Conservation (phyloP, 75 land plant genomes). For the Larix kaempferi region DNA sequence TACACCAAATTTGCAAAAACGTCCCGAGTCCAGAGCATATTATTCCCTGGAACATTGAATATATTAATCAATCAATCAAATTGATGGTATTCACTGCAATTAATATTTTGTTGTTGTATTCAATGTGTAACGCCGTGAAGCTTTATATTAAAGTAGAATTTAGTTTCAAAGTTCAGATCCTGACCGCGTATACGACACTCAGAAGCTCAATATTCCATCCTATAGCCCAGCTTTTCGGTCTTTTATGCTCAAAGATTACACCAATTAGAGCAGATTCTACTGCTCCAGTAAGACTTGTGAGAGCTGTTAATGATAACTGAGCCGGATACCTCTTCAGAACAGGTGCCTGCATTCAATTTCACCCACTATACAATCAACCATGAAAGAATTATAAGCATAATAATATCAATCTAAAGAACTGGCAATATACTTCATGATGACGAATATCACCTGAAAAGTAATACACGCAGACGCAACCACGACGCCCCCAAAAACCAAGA, state of each 20-base stretch:
- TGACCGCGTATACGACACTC: slow-evolving; percentile 45
- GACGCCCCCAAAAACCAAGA: slow-evolving; percentile 29
- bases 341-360: slow-evolving; percentile 24
- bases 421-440: not conserved
- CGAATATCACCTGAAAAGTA: slow-evolving; percentile 40
- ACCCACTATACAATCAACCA: no score
- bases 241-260: slow-evolving; percentile 17
- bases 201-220: slow-evolving; percentile 38
- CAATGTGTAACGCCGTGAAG: not conserved
- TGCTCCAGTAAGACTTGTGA: slow-evolving; percentile 45
- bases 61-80: no score
- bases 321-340: slow-evolving; percentile 47
- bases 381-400: no score
- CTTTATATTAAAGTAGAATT: not conserved
- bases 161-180: not conserved
- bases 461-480: slow-evolving; percentile 34
- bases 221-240: slow-evolving; percentile 30
- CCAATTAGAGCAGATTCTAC: slow-evolving; percentile 44
- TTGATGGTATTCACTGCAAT: no score
- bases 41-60: not conserved
- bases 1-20: not conserved
- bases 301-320: slow-evolving; percentile 57
- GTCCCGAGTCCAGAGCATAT: not conserved
- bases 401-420: not conserved
- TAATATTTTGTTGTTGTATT: no score